Evolutionary conservation across 257 asterid species (phyloP).

Genomic region (Echites panduratus): DNA sequence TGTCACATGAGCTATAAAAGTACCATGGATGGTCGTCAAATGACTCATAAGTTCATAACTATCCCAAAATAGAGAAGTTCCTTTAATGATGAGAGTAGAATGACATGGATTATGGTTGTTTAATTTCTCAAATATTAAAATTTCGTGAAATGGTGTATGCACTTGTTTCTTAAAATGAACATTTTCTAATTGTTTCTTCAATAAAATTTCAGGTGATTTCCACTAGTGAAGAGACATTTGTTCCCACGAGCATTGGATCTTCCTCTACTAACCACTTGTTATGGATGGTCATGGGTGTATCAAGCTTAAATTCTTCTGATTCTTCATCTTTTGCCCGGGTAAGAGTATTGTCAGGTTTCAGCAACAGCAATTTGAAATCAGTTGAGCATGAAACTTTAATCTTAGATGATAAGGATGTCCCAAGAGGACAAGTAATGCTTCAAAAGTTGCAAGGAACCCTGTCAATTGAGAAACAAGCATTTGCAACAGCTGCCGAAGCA

Average conservation of each 20-base stretch:
- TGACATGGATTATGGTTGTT: neutral
- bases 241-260: slow-evolving; percentile 71
- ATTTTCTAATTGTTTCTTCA: neutral
- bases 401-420: slow-evolving; percentile 56
- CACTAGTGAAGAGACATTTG: slow-evolving; percentile 50
- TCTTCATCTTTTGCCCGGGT: slow-evolving; percentile 50
- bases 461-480: slow-evolving; percentile 50
- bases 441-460: slow-evolving; percentile 59
- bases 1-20: neutral
- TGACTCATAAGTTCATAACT: neutral
- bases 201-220: slow-evolving; percentile 46
- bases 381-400: slow-evolving; percentile 18
- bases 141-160: neutral
- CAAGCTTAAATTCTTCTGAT: slow-evolving; percentile 29
- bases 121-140: neutral
- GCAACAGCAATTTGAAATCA: slow-evolving; percentile 26
- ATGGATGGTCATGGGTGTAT: slow-evolving; percentile 95
- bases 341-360: slow-evolving; percentile 50
- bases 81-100: neutral
- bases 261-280: slow-evolving; percentile 38
- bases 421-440: slow-evolving; percentile 55
- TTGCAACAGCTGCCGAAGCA: slow-evolving; percentile 64
- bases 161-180: neutral
- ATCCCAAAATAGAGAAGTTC: neutral
- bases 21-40: neutral